Evolutionary conservation across 768 basidiomycete genomes (phyloP), one percentile per base, ranked within the genome.

Genomic region (Nevesoporus exiguus): DNA sequence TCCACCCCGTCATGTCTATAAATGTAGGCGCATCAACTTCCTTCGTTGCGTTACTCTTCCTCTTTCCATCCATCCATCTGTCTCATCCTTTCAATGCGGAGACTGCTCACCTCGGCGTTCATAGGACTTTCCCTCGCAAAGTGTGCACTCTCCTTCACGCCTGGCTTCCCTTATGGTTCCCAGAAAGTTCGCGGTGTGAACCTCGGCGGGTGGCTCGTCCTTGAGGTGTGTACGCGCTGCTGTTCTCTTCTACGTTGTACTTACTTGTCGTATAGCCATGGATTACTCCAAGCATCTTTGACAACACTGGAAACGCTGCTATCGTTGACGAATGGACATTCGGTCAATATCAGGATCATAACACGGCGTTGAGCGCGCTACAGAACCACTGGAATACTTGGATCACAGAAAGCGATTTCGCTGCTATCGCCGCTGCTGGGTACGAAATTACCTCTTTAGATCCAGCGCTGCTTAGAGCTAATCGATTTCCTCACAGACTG

Each of bases 261-360:
- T 76, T 79, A 24, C 76, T 79, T 22, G 71, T 76, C 24, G 15
- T 33, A 13, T 54, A 88, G 83, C 86, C 86, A 30, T 89, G 88
- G 88, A 89, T 90, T 51, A 88, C 85, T 2, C 88, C 88, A 1
- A 86, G 84, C 61, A 73, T 89, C 11, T 90, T 89, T 56, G 75
- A 83, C 56, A 78, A 74, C 62, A 86, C 71, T 17, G 74, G 74
- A 40, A 77, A 80, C 63, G 58, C 52, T 48, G 70, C 70, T 56
- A 85, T 86, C 62, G 75, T 87, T 51, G 90, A 93, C 68, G 89
- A 92, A 61, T 92, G 79, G 74, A 91, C 89, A 1, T 90, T 90
- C 60, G 79, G 85, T 47, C 78, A 83, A 63, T 81, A 76, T 55
- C 86, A 88, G 61, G 67, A 78, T 65, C 59, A 66, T 14, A 57